Evolutionary conservation across 1,139 yeast genomes (phyloP), one percentile per base, ranked within the genome.

Genomic region (Blastobotrys ciferrii): DNA sequence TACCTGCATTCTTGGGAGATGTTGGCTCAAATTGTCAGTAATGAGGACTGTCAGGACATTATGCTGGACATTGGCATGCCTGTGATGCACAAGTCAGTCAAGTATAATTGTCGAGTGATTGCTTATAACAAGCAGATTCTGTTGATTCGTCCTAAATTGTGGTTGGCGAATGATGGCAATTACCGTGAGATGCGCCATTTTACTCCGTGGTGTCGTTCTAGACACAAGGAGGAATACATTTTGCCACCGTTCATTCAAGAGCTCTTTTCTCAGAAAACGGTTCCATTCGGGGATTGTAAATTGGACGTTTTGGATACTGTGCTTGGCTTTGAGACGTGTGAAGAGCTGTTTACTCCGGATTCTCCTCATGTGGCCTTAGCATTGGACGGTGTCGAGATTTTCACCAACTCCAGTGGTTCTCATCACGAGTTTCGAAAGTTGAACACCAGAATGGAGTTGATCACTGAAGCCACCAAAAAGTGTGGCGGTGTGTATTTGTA

Each of bases 121-220:
- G 85, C 96, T 1, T 79, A 80, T 64, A 81, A 89, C 68, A 89
- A 92, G 19, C 72, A 80, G 62, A 85, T 92, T 49, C 70, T 91
- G 45, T 74, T 91, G 58, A 92, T 92, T 57, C 80, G 98, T 62
- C 99, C 99, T 20, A 92, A 92, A 64, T 66, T 92, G 42, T 84
- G 87, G 77, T 75, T 94, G 47, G 98, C 98, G 17, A 94, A 92
- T 65, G 98, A 92, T 70, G 99, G 99, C 1, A 92, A 92, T 64
- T 92, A 94, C 70, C 78, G 98, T 46, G 99, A 92, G 67, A 91
- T 92, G 98, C 77, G 99, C 58, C 89, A 83, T 66, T 92, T 92
- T 66, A 87, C 96, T 0, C 96, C 98, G 12, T 92, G 98, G 98
- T 75, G 80, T 60, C 77, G 86, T 48, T 81, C 91, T 7, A 81